Evolutionary conservation across 371 early-diverging fungal species (phyloP).

Genomic region (Batkoa obscura): DNA sequence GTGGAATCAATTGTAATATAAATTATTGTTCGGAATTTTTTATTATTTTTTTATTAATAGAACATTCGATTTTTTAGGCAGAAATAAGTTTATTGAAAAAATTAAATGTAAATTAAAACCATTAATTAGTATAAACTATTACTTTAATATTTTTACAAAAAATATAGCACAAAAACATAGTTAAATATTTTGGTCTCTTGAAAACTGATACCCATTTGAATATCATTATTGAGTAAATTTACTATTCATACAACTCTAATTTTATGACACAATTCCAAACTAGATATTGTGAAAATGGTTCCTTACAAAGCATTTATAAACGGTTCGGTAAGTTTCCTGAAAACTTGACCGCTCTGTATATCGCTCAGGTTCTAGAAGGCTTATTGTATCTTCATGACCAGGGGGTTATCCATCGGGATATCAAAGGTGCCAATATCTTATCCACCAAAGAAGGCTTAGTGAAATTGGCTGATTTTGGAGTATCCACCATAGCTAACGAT

Average conservation of each 20-base stretch:
- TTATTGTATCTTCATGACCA: slow-evolving; percentile 68
- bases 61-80: slow-evolving; percentile 15
- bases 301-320: slow-evolving; percentile 53
- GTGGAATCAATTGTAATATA: slow-evolving; percentile 31
- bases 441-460: slow-evolving; percentile 57
- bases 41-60: not conserved
- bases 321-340: slow-evolving; percentile 74
- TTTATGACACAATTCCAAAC: not conserved
- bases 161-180: slow-evolving; percentile 53
- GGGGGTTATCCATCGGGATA: slow-evolving; percentile 81
- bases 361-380: slow-evolving; percentile 57
- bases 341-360: slow-evolving; percentile 54
- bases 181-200: slow-evolving; percentile 49
- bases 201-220: slow-evolving; percentile 38
- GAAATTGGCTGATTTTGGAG: slow-evolving; percentile 81
- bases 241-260: not conserved
- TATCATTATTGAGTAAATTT: slow-evolving; percentile 50
- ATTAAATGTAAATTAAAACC: slow-evolving; percentile 22
- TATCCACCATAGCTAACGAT: slow-evolving; percentile 28
- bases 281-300: slow-evolving; percentile 69
- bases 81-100: slow-evolving; percentile 46
- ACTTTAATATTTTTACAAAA: not conserved
- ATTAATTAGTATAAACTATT: not conserved
- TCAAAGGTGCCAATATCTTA: slow-evolving; percentile 74
- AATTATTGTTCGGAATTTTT: not conserved